A percentile compares a stretch with the other conserved stretches of the same genome.
Evolutionary conservation across 257 asterid genomes (phyloP).

Genomic region (Solanum tarapatanum): DNA sequence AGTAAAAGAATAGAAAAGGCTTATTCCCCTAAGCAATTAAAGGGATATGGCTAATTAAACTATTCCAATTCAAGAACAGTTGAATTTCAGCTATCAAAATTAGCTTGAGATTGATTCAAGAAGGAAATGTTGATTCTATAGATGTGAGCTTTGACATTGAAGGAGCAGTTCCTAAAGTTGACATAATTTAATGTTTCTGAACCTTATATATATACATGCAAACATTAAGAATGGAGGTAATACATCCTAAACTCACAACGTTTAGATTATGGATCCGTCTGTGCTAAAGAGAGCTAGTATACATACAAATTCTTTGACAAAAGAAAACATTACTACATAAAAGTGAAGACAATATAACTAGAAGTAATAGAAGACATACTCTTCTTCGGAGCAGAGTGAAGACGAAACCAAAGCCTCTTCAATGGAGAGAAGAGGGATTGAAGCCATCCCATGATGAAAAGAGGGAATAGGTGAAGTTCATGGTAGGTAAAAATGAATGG

Average conservation of each 20-base stretch:
- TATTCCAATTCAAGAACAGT: background rate
- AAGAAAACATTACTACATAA: background rate
- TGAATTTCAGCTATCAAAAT: background rate
- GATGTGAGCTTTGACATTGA: background rate
- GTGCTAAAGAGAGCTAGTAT: background rate
- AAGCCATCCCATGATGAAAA: conserved; percentile 76
- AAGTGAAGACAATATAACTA: background rate
- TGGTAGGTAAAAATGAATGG: conserved; percentile 22
- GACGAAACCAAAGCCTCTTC: conserved; percentile 81
- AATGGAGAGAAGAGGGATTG: conserved; percentile 88
- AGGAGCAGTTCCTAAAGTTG: background rate
- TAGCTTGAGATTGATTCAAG: background rate
- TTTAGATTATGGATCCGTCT: background rate
- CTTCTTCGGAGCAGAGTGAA: conserved; percentile 60
- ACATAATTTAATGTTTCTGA: background rate
- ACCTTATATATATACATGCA: background rate
- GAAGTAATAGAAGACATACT: conserved; percentile 27
- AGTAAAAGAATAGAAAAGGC: background rate
- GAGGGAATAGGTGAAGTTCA: conserved; percentile 26
- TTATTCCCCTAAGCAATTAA: background rate
- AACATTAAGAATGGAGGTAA: background rate
- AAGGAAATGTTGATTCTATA: background rate
- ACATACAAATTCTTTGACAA: background rate
- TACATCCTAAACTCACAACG: background rate
- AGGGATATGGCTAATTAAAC: background rate